These are phyloP conservation scores for Claviceps monticola DNA, from an alignment of 2,329 filamentous ascomycete genomes.

Conservation along the genomic window DNA sequence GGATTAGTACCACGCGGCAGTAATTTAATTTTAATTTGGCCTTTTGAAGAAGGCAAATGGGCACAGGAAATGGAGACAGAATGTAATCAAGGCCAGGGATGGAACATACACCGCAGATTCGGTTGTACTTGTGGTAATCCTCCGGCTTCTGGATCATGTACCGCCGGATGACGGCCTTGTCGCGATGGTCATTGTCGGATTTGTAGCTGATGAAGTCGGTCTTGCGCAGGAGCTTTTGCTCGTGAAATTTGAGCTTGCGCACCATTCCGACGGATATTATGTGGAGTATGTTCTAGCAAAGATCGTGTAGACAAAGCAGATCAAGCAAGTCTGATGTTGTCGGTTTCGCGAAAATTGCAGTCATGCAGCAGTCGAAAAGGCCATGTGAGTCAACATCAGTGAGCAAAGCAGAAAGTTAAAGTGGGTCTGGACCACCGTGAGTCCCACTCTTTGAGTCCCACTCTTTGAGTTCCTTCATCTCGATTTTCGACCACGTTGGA, in stretches of 20 bases:
- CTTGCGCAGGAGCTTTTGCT: conserved; percentile 85
- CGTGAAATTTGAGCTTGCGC: conserved; percentile 90
- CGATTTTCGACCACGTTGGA: no score
- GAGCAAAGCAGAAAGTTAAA: not conserved
- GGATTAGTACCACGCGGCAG: not conserved
- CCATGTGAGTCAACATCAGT: not conserved
- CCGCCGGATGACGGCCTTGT: conserved; percentile 62
- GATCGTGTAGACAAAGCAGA: no score
- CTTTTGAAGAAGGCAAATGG: not conserved
- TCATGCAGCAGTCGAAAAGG: no score
- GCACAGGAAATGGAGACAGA: not conserved
- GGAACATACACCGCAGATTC: conserved; percentile 50
- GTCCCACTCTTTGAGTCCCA: no score
- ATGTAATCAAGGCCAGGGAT: not conserved
- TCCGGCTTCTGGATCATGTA: conserved; percentile 86
- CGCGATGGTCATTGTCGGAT: conserved; percentile 74
- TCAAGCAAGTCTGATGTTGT: no score
- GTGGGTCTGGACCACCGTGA: not conserved
- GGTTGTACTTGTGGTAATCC: conserved; percentile 60
- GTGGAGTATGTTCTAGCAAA: not conserved
- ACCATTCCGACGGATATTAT: conserved; percentile 47
- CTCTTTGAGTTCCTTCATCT: not conserved
- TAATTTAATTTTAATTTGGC: not conserved
- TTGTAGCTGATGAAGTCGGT: conserved; percentile 95
- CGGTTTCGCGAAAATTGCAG: no score